These are phyloP conservation scores for Adiantum capillusveneris DNA, from an alignment of 75 land plant genomes.

Conservation along the genomic window DNA sequence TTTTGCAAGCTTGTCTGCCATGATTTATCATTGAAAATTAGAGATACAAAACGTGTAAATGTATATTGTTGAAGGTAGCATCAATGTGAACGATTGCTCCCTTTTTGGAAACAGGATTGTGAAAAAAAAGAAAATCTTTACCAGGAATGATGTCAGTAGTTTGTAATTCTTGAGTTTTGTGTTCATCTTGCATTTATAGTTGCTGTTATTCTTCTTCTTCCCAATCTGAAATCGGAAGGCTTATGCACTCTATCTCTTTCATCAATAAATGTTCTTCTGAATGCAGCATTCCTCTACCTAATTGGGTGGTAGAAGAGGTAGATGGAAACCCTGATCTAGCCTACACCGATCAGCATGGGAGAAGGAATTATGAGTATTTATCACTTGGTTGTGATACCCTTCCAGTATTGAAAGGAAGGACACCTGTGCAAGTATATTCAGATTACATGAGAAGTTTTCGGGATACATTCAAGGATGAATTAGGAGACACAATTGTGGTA, in stretches of 20 bases:
- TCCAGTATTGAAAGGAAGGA: slow-evolving; percentile 73
- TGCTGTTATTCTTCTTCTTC: background rate
- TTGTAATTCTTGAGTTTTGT: too few relatives aligned
- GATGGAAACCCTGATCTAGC: slow-evolving; percentile 57
- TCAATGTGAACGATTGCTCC: too few relatives aligned
- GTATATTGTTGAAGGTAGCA: too few relatives aligned
- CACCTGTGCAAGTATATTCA: slow-evolving; percentile 77
- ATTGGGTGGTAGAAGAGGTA: slow-evolving; percentile 75
- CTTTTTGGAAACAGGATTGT: too few relatives aligned
- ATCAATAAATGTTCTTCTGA: background rate
- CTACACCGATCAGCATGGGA: slow-evolving; percentile 78
- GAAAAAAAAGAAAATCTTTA: too few relatives aligned
- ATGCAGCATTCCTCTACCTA: slow-evolving; percentile 74
- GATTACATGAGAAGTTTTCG: slow-evolving; percentile 89
- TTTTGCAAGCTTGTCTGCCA: too few relatives aligned
- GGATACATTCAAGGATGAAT: slow-evolving; percentile 49
- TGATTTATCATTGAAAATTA: too few relatives aligned
- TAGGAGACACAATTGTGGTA: slow-evolving; percentile 82
- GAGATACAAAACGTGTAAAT: too few relatives aligned
- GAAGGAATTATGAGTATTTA: slow-evolving; percentile 71
- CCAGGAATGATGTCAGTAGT: too few relatives aligned
- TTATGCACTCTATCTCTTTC: background rate
- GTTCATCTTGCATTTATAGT: background rate
- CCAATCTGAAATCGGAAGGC: background rate
- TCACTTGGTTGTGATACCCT: slow-evolving; percentile 79